Evolutionary conservation across 2,329 filamentous ascomycete genomes (phyloP).

Genomic region (Aureobasidium sp.): DNA sequence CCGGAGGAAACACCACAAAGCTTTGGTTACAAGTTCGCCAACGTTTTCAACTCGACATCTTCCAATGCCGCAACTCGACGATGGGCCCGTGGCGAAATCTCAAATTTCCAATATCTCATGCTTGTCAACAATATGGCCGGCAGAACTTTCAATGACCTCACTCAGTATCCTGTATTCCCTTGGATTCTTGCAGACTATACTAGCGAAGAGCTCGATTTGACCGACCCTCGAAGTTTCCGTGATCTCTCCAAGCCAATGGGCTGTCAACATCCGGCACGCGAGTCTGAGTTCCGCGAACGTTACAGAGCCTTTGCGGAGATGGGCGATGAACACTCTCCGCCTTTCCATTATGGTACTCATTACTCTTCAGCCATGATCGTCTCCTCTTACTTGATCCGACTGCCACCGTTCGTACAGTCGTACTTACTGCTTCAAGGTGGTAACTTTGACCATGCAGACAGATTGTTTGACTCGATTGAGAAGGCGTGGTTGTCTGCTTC

Average conservation of each 20-base stretch:
- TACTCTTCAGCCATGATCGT: conserved; percentile 99
- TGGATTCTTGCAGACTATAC: conserved; percentile 97
- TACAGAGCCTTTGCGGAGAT: conserved; percentile 88
- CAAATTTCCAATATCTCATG: conserved; percentile 99
- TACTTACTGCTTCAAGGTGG: conserved; percentile 94
- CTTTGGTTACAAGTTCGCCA: conserved; percentile 83
- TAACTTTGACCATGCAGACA: conserved; percentile 90
- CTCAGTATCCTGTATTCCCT: conserved; percentile 95
- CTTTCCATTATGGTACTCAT: conserved; percentile 97
- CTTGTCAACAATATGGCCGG: conserved; percentile 96
- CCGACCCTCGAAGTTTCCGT: conserved; percentile 76
- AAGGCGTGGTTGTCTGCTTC: conserved; percentile 90
- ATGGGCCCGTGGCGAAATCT: conserved; percentile 92
- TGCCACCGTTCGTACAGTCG: conserved; percentile 94
- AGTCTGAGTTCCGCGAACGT: conserved; percentile 72
- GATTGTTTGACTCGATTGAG: conserved; percentile 87
- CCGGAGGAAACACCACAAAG: conserved; percentile 57
- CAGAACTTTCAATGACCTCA: conserved; percentile 93
- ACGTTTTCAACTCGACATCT: conserved; percentile 76
- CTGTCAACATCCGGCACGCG: conserved; percentile 69
- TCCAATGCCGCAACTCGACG: conserved; percentile 79
- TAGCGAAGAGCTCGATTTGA: conserved; percentile 83
- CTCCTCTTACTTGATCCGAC: conserved; percentile 86
- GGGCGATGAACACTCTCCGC: conserved; percentile 64
- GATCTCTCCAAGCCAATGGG: conserved; percentile 96